Base-by-base conservation (phyloP, 2,329 filamentous ascomycete species). In the Knoxdaviesia capensis region DNA sequence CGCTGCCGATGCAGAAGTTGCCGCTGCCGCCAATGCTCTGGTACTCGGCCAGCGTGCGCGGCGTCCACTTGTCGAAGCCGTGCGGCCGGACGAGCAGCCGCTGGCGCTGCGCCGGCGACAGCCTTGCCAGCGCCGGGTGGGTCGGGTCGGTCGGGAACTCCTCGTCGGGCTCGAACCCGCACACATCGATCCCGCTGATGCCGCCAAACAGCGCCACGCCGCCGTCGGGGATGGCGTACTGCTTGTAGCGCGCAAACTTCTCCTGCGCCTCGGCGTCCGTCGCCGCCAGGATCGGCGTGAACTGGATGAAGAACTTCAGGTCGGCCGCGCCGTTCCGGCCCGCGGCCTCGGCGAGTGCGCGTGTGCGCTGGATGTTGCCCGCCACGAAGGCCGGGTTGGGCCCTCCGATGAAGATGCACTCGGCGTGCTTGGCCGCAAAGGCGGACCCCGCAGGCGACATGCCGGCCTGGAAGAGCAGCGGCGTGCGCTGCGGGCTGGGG, bases 121-220 rank as follows among this genome's bases (percentile, higher is more conserved):
- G 64, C 59, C 41, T 76, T 73, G 0, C 71, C 73, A 30, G 34
- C 20, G 28, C 30, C 34, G 5, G 52, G 77, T 72, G 45, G 66
- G 68, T 53, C 20, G 74, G 65, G n/a, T 77, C 70, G 43, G 70
- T 60, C 8, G 72, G 58, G 41, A 80, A 56, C 52, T 80, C 75
- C 50, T 79, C 66, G 36, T 79, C 74, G 30, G 79, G 74, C 0
- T 59, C 66, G 48, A 77, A 79, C 37, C 65, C 58, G 6, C 64
- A 60, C 29, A 80, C 57, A 51, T 80, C 71, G 39, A 78, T 75
- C 0, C 75, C 75, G 0, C 74, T 77, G 73, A 74, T 79, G 0
- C 75, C 75, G 3, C 75, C 72, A 48, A 80, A 80, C 3, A 80
- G 54, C 0, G 74, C 73, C 40, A 79, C 52, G 0, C 74, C 74